Base-by-base conservation (phyloP, 805 yeast genomes). In the Nadsonia fulvescens region DNA sequence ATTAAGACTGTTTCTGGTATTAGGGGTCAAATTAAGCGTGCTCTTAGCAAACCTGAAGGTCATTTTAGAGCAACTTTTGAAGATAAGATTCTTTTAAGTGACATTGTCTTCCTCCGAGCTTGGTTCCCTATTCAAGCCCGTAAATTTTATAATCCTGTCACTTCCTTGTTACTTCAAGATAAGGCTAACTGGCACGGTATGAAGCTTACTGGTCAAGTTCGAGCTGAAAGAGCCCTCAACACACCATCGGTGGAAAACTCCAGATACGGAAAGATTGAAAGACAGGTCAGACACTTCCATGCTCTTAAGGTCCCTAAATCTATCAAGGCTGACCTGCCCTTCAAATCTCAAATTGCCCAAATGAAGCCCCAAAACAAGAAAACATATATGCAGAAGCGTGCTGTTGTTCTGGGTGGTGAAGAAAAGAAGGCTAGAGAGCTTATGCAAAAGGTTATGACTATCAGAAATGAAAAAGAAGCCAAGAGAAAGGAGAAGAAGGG, bases 1-100 rank as follows among this genome's bases (percentile, higher is more conserved):
- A 82, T 89, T 45, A 76, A 82, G 50, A 91, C 98, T 0, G 98
- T 89, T 4, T 78, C 93, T 5, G 98, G 99, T 33, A 81, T 89
- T 32, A 62, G 98, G 39, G 99, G 99, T 51, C 96, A 89, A 50
- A 86, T 89, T 41, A 89, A 89, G 49, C 63, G 95, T 36, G 98
- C 96, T 0, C 58, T 89, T 34, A 67, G 93, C 6, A 76, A 77
- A 39, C 94, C 95, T 0, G 96, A 86, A 27, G 99, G 99, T 8
- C 72, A 76, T 48, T 91, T 64, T 60, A 69, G 99, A 46, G 99
- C 98, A 8, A 72, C 95, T 1, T 89, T 89, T 51, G 99, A 89
- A 51, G 99, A 89, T 48, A 86, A 83, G 53, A 66, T 86, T 19
- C 61, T 86, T 29, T 62, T 89, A 71, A 38, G 47, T 22, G 98